Evolutionary conservation across 306 rosid species (phyloP), one percentile per base, ranked within the genome.

Genomic region (Amphicarpaea edgeworthii): DNA sequence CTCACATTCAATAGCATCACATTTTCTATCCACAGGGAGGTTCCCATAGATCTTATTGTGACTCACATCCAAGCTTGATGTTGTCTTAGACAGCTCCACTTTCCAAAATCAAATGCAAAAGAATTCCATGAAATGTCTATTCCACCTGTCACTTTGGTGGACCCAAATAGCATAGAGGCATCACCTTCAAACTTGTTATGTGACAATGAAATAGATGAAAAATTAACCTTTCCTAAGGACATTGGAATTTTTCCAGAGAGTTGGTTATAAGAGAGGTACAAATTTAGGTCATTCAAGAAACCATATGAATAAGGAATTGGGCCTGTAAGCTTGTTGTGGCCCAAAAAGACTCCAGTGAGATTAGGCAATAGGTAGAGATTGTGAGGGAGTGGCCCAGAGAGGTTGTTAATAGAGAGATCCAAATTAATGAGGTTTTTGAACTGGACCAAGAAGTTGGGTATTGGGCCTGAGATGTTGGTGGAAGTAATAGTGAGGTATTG

Each of bases 131-230:
- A 83, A 54, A 87, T 5, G 62, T 84, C 85, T 5, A 81, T 32
- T 11, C 0, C 2, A 0, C 12, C 53, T 0, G 66, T 37, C 15
- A 32, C 68, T 72, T 82, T 87, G 55, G 59, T 68, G 20, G 11
- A 3, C 6, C 93, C 89, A 37, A 89, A 85, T 14, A 87, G 19
- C 77, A 83, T 11, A 5, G 3, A 81, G 0, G 85, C 88, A 38
- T 89, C 91, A 1, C 93, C 93, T 69, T 59, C 63, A 0, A 89
- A 82, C 83, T 16, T 83, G 85, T 89, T 89, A 0, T 87, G 67
- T 4, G 89, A 81, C 50, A 89, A 57, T 15, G 87, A 75, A 3
- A 86, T 16, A 19, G 4, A 1, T 0, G 0, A 0, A 58, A 81
- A 24, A 3, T 81, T 17, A 66, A 72, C 1, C 1, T 53, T 63